phyloP scores from a whole-genome alignment of 2,329 filamentous ascomycete genomes.

The Myriangium duriaei region DNA sequence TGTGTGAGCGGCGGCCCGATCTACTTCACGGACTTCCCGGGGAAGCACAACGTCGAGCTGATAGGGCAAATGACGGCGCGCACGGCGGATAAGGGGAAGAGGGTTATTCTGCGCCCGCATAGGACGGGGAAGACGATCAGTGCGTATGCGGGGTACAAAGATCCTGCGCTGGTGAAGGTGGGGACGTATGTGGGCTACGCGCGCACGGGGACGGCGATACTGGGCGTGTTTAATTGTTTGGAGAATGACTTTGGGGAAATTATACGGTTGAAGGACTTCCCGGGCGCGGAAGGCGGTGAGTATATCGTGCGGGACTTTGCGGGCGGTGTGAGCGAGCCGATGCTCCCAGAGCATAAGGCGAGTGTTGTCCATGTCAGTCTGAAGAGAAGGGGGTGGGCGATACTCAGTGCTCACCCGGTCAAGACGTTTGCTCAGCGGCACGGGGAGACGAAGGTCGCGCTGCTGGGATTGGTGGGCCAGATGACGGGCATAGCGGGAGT shows the following conservation, averaged over 20 bases:
- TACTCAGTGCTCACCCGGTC: conserved; percentile 63
- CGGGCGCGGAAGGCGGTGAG: conserved; percentile 46
- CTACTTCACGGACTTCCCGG: conserved; percentile 85
- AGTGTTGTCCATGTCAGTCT: conserved; percentile 44
- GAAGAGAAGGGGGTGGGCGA: conserved; percentile 51
- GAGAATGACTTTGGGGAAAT: conserved; percentile 52
- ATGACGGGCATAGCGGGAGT: conserved; percentile 83
- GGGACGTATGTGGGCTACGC: conserved; percentile 61
- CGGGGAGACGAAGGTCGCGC: conserved; percentile 30
- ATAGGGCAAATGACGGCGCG: conserved; percentile 70
- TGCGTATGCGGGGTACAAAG: conserved; percentile 64
- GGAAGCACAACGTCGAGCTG: conserved; percentile 61
- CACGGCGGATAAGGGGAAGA: conserved; percentile 59
- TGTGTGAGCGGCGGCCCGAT: conserved; percentile 86
- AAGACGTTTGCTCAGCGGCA: conserved; percentile 7
- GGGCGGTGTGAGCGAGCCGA: conserved; percentile 46
- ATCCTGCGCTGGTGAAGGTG: conserved; percentile 61
- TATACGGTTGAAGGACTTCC: conserved; percentile 58
- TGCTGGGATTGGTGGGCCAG: conserved; percentile 70
- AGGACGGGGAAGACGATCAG: conserved; percentile 59
- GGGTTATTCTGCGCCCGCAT: conserved; percentile 69
- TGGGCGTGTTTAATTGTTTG: conserved; percentile 77
- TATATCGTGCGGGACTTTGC: conserved; percentile 69
- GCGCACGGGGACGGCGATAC: conserved; percentile 58
- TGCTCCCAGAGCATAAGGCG: conserved; percentile 29